Evolutionary conservation across 257 asterid species (phyloP).

Genomic region (Capsicum pubescens): DNA sequence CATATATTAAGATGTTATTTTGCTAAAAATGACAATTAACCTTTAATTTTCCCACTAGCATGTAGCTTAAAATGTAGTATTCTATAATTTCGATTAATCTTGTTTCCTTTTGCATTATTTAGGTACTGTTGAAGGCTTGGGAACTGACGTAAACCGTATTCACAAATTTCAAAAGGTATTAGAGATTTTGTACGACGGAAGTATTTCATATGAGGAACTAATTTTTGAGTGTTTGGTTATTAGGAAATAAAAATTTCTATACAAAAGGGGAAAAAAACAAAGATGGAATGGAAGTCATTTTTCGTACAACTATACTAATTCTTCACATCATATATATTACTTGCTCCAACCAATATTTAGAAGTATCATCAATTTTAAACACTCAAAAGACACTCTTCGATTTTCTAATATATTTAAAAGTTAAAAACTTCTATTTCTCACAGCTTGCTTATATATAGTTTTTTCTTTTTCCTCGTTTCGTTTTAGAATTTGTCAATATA

Average conservation of each 20-base stretch:
- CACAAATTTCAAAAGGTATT: conserved; percentile 58
- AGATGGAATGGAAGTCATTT: not conserved
- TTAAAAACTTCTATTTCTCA: not conserved
- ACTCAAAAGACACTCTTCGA: not conserved
- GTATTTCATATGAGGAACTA: not conserved
- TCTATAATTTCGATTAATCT: not conserved
- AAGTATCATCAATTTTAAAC: not conserved
- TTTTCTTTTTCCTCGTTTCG: not conserved
- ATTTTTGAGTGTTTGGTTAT: not conserved
- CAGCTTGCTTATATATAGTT: not conserved
- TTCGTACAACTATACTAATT: not conserved
- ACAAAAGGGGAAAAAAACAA: too few species aligned
- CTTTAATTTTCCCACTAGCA: not conserved
- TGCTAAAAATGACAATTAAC: not conserved
- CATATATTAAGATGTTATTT: not conserved
- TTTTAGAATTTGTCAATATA: not conserved
- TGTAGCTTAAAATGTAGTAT: not conserved
- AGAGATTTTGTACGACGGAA: not conserved
- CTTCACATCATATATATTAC: not conserved
- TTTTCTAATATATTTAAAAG: not conserved
- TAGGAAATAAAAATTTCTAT: too few species aligned
- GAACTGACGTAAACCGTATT: conserved; percentile 33
- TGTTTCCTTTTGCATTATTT: conserved; percentile 25
- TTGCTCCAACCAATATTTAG: not conserved
- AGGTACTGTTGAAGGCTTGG: conserved; percentile 42